Conservation (phyloP, 2,329 filamentous ascomycete species). For the Fusarium lyarnte region DNA sequence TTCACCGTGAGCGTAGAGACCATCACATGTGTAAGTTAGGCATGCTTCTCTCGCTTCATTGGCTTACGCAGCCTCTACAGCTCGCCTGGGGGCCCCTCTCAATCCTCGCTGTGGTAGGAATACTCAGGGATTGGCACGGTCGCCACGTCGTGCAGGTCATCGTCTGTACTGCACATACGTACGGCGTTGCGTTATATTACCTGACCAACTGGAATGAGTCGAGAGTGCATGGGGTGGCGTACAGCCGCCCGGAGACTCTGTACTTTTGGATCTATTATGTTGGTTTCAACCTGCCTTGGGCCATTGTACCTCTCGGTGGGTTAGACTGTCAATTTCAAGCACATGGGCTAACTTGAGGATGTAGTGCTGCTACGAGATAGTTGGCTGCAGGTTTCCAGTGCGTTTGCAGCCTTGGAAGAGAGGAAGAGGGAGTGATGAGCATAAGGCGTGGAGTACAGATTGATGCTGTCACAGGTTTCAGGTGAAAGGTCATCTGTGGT, state of each 20-base stretch:
- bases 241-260: slow-evolving; percentile 67
- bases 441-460: not conserved
- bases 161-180: slow-evolving; percentile 65
- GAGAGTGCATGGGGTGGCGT: slow-evolving; percentile 55
- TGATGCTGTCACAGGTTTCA: not conserved
- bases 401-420: slow-evolving; percentile 42
- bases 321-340: slow-evolving; percentile 16
- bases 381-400: slow-evolving; percentile 40
- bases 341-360: slow-evolving; percentile 21
- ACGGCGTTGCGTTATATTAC: slow-evolving; percentile 71
- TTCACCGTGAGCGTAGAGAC: slow-evolving; percentile 90
- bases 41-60: not conserved
- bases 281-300: slow-evolving; percentile 70
- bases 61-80: slow-evolving; percentile 42
- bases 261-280: slow-evolving; percentile 74
- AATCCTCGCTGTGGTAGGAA: slow-evolving; percentile 58
- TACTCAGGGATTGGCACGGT: slow-evolving; percentile 53
- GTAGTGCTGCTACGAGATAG: slow-evolving; percentile 48
- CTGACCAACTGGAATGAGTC: slow-evolving; percentile 64
- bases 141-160: slow-evolving; percentile 63
- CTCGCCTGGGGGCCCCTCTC: slow-evolving; percentile 69
- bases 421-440: slow-evolving; percentile 35
- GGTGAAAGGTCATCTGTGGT: not conserved
- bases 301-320: slow-evolving; percentile 64
- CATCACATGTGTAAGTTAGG: slow-evolving; percentile 74